phyloP scores from a whole-genome alignment of 441 rosid genomes.

The Erodium moschatum region DNA sequence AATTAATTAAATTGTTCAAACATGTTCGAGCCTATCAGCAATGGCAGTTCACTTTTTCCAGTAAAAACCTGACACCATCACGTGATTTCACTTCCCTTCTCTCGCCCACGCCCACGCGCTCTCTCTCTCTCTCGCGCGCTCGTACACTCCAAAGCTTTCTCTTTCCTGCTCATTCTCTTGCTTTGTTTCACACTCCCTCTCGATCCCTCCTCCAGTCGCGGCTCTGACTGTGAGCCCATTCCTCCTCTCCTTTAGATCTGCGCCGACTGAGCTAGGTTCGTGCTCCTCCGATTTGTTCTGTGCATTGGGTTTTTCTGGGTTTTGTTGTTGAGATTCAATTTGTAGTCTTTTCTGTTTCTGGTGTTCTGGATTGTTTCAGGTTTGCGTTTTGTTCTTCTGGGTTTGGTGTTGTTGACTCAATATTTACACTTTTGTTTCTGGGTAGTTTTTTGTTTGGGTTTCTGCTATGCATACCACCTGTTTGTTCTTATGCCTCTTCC shows the following conservation, averaged over 20 bases:
- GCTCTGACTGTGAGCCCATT: not conserved
- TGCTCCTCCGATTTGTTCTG: conserved; percentile 15
- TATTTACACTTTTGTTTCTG: not conserved
- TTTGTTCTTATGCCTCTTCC: not conserved
- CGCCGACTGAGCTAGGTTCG: conserved; percentile 35
- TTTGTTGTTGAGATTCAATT: not conserved
- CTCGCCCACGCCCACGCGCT: not conserved
- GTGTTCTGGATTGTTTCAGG: conserved; percentile 9
- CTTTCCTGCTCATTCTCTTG: conserved; percentile 22
- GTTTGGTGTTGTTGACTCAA: conserved; percentile 13
- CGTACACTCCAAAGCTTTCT: conserved; percentile 31
- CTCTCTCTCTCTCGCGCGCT: conserved; percentile 13
- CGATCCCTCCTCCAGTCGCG: conserved; percentile 14
- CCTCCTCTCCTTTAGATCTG: conserved; percentile 30
- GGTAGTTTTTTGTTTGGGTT: not conserved
- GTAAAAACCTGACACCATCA: conserved; percentile 45
- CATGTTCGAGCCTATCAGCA: conserved; percentile 15
- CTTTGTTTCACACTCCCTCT: conserved; percentile 19
- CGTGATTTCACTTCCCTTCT: conserved; percentile 36
- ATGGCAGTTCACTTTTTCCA: conserved; percentile 13
- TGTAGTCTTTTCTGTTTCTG: not conserved
- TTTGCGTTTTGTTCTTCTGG: conserved; percentile 8
- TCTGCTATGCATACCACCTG: not conserved
- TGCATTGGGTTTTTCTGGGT: conserved; percentile 15
- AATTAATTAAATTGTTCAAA: conserved; percentile 9